Evolutionary conservation across 2,329 filamentous ascomycete genomes (phyloP).

Genomic region (Tolypocladium guangdongense): DNA sequence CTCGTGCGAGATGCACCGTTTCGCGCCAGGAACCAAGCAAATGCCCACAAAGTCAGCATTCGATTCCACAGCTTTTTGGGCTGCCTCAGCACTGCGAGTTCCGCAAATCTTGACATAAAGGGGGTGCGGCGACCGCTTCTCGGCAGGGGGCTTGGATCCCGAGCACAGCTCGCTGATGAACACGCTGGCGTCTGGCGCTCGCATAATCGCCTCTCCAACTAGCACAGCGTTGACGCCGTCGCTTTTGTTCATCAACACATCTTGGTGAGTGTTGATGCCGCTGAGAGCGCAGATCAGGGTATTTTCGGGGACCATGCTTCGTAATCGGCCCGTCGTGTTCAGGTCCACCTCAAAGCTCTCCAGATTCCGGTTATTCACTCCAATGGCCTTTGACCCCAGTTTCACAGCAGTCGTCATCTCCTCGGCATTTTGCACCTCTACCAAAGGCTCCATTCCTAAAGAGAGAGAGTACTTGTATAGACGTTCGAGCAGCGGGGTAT

Average conservation of each 20-base stretch:
- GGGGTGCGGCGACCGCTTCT: constrained; percentile 24
- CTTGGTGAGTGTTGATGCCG: constrained; percentile 79
- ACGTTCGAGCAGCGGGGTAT: constrained; percentile 57
- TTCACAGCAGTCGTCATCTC: constrained; percentile 86
- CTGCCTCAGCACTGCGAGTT: constrained; percentile 72
- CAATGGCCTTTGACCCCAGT: constrained; percentile 82
- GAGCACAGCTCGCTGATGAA: constrained; percentile 83
- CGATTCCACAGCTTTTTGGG: constrained; percentile 67
- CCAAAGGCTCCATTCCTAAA: constrained; percentile 92
- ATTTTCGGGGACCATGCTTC: constrained; percentile 73
- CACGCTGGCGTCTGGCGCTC: constrained; percentile 65
- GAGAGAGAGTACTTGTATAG: constrained; percentile 84
- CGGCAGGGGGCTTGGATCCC: constrained; percentile 28
- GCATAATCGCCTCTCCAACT: constrained; percentile 93
- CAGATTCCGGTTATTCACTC: constrained; percentile 94
- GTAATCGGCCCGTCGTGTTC: constrained; percentile 77
- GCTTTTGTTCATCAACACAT: constrained; percentile 77
- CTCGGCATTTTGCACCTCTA: constrained; percentile 89
- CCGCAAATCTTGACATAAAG: constrained; percentile 92
- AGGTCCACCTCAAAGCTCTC: constrained; percentile 96
- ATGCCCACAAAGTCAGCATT: constrained; percentile 91
- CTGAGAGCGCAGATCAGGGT: constrained; percentile 90
- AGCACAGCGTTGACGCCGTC: constrained; percentile 89
- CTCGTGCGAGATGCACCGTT: constrained; percentile 68
- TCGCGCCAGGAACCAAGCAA: constrained; percentile 73